A percentile compares a stretch with the other conserved stretches of the same genome.
phyloP scores from a whole-genome alignment of 192 early-diverging fungal genomes.

The Cetraspora pellucida region DNA sequence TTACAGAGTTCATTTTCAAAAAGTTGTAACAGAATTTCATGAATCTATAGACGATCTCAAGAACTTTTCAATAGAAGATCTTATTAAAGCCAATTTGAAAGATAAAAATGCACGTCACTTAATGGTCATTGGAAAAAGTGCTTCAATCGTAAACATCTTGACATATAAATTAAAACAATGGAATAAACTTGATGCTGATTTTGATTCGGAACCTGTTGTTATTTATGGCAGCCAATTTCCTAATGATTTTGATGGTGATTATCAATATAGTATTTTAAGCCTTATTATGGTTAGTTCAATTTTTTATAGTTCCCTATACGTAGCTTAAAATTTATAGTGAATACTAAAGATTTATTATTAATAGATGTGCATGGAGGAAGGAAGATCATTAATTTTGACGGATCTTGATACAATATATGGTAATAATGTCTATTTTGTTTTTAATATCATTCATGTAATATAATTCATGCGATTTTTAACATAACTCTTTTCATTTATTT shows the following conservation, averaged over 20 bases:
- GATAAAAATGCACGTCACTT: constrained; percentile 20
- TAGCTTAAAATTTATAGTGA: not conserved
- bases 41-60: not conserved
- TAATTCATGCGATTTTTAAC: no score
- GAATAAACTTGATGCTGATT: no score
- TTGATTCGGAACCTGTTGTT: constrained; percentile 14
- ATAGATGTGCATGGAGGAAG: constrained; percentile 28
- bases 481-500: no score
- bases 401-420: constrained; percentile 28
- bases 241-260: constrained; percentile 7
- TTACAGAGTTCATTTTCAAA: not conserved
- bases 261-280: constrained; percentile 19
- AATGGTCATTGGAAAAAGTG: constrained; percentile 33
- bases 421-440: not conserved
- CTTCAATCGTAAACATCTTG: constrained; percentile 28
- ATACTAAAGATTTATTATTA: not conserved
- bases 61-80: constrained; percentile 1
- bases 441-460: not conserved
- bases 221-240: constrained; percentile 33
- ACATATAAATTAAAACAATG: constrained; percentile 9
- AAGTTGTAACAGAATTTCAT: not conserved
- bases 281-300: constrained; percentile 17
- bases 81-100: constrained; percentile 17
- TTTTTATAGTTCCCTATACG: not conserved
- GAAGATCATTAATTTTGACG: constrained; percentile 28